phyloP scores from a whole-genome alignment of 495 filamentous ascomycete species.

The Aspergillus nanangensis region DNA sequence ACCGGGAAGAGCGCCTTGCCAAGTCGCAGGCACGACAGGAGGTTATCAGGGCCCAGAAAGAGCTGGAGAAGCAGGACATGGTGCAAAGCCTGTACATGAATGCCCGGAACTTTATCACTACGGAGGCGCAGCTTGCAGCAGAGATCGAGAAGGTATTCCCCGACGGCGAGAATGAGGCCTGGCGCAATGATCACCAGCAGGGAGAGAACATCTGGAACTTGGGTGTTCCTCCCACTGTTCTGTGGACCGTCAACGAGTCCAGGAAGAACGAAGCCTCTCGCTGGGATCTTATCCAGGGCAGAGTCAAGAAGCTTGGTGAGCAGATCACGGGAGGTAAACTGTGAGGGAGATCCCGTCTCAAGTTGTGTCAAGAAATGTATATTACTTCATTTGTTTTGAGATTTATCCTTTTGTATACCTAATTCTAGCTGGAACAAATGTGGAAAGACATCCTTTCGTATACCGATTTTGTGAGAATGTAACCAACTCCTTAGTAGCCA shows the following conservation, averaged over 20 bases:
- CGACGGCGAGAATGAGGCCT: constrained; percentile 45
- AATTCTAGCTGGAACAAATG: not conserved
- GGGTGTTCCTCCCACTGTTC: constrained; percentile 48
- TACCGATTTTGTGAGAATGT: not conserved
- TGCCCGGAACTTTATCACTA: constrained; percentile 61
- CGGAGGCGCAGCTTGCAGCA: constrained; percentile 53
- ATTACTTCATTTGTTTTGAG: constrained; percentile 11
- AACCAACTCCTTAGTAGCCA: too few species aligned
- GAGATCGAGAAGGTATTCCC: constrained; percentile 60
- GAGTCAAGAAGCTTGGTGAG: constrained; percentile 62
- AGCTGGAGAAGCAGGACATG: constrained; percentile 35
- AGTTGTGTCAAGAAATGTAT: constrained; percentile 14
- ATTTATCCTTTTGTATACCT: constrained; percentile 11
- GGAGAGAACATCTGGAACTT: constrained; percentile 57
- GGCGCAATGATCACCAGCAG: constrained; percentile 35
- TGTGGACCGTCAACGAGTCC: constrained; percentile 28
- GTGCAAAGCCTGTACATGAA: constrained; percentile 63
- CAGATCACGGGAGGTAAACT: constrained; percentile 67
- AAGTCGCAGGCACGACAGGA: constrained; percentile 36
- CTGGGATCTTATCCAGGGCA: constrained; percentile 47
- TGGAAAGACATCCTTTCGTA: constrained; percentile 3
- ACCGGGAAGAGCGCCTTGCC: constrained; percentile 41
- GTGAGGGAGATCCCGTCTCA: constrained; percentile 17
- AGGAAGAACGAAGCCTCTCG: constrained; percentile 28
- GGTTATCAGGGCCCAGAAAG: constrained; percentile 31